These are phyloP conservation scores for Rhodamnia rubescens DNA, from an alignment of 345 rosid genomes.

Conservation along the genomic window DNA sequence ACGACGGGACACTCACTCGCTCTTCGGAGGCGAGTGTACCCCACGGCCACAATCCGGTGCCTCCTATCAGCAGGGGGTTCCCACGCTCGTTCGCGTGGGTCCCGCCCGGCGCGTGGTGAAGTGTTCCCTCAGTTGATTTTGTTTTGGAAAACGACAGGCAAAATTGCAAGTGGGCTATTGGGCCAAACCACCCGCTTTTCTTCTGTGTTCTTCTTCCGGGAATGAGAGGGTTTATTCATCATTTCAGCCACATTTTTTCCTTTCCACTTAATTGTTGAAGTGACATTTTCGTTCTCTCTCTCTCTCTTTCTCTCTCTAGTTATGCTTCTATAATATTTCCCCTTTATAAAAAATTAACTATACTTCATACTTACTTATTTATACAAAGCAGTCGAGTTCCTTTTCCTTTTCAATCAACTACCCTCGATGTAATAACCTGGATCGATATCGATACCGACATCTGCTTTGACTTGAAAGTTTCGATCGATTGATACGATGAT, in stretches of 20 bases:
- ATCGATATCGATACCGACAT: not conserved
- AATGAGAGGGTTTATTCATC: not conserved
- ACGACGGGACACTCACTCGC: not conserved
- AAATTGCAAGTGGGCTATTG: not conserved
- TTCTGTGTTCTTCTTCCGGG: too few relatives aligned
- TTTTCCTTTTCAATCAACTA: fast-evolving
- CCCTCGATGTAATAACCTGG: not conserved
- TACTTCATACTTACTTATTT: not conserved
- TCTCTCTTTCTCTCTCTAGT: not conserved
- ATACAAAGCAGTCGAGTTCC: fast-evolving
- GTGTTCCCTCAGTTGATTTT: not conserved
- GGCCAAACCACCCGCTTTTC: not conserved
- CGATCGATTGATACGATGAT: fast-evolving
- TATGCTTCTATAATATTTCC: not conserved
- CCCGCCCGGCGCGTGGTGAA: not conserved
- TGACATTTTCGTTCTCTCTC: not conserved
- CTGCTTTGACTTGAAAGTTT: not conserved
- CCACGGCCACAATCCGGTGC: not conserved
- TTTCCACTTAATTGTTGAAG: not conserved
- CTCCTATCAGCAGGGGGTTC: not conserved
- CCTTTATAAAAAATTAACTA: not conserved
- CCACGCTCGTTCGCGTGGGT: not conserved
- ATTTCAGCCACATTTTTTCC: not conserved
- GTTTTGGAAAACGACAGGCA: not conserved
- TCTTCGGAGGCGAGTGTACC: not conserved